These are phyloP conservation scores for Trametes versicolor DNA, from an alignment of 1,284 basidiomycete species.

Conservation along the genomic window DNA sequence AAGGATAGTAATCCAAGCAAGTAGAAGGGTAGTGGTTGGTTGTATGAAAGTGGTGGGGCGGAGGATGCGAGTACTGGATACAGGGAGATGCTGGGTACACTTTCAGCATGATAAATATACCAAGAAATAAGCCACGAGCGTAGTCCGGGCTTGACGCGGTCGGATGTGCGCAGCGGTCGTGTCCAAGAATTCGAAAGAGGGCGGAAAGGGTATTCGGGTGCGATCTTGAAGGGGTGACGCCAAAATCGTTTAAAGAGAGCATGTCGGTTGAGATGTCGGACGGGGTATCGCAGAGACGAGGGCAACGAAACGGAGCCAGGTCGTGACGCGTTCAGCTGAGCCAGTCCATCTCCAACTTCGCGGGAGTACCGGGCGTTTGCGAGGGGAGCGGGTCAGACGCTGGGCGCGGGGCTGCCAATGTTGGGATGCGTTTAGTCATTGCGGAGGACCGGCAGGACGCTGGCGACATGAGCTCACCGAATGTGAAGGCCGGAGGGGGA, in stretches of 20 bases:
- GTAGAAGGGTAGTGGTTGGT: background rate
- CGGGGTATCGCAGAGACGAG: background rate
- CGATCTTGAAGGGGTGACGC: background rate
- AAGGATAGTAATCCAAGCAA: background rate
- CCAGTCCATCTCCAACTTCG: constrained; percentile 27
- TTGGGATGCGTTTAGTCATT: background rate
- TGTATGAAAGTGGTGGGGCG: background rate
- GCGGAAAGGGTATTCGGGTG: background rate
- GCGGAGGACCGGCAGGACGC: too few species aligned
- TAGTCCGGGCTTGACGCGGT: too few species aligned
- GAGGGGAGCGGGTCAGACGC: constrained; percentile 3
- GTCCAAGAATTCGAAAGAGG: background rate
- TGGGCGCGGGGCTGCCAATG: background rate
- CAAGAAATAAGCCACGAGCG: too few species aligned
- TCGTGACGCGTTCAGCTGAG: constrained; percentile 1
- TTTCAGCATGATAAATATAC: too few species aligned
- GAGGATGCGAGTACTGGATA: background rate
- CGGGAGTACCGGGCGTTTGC: background rate
- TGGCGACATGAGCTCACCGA: background rate
- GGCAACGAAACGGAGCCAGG: too few species aligned
- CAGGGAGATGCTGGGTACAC: background rate
- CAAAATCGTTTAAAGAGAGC: background rate
- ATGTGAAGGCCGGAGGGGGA: background rate
- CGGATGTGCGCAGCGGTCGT: too few species aligned
- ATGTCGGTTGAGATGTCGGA: background rate